phyloP scores from a whole-genome alignment of 108 stramenopile genomes.

The Conticribra weissflogii region DNA sequence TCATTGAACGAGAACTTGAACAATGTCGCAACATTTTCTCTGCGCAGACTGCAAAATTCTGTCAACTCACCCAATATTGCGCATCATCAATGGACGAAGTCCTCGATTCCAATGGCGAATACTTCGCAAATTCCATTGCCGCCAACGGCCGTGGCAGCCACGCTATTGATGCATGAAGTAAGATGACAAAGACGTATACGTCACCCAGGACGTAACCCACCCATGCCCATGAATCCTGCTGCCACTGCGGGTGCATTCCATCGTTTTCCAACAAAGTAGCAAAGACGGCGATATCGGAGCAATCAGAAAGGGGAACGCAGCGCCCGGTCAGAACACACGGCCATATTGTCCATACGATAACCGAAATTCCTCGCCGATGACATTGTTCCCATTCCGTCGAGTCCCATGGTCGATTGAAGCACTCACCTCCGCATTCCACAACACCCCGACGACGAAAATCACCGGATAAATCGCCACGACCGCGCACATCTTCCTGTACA shows the following conservation, averaged over 20 bases:
- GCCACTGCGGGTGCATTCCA: not conserved
- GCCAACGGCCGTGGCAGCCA: constrained; percentile 35
- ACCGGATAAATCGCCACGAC: constrained; percentile 33
- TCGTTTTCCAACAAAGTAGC: not conserved
- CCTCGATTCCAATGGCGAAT: constrained; percentile 29
- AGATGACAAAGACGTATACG: constrained; percentile 38
- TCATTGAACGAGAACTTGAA: not conserved
- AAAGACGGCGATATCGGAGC: no score
- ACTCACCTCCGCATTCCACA: constrained; percentile 27
- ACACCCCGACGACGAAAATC: constrained; percentile 30
- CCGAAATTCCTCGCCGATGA: no score
- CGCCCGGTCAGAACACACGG: no score
- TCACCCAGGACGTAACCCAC: constrained; percentile 38
- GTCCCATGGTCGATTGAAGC: no score
- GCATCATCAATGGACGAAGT: constrained; percentile 21
- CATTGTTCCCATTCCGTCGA: no score
- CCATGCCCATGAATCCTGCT: constrained; percentile 45
- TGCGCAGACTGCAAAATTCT: not conserved
- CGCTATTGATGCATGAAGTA: constrained; percentile 37
- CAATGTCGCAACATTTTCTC: not conserved
- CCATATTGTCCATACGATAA: no score
- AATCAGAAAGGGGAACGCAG: no score
- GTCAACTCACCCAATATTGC: constrained; percentile 16
- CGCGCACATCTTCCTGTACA: constrained; percentile 41
- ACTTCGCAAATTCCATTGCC: constrained; percentile 27